A percentile compares a stretch with the other conserved stretches of the same genome.
Conservation (phyloP, 768 basidiomycete species). For the Tylopilus plumbeoviolaceoides region DNA sequence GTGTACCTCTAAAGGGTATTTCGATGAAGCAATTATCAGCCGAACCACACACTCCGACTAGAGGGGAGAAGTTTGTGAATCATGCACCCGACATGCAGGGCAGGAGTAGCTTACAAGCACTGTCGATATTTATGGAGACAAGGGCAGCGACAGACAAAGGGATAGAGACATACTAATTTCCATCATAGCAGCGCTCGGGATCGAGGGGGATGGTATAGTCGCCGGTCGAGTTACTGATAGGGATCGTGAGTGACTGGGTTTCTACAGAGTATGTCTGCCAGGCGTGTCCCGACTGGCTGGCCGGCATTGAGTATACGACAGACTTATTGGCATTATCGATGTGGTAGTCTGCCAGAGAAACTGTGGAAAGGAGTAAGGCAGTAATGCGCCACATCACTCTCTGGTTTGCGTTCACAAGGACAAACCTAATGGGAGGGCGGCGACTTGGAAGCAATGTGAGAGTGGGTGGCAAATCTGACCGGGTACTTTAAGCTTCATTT, state of each 20-base stretch:
- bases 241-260: slow-evolving; percentile 1
- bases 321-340: slow-evolving; percentile 24
- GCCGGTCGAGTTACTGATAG: slow-evolving; percentile 18
- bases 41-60: slow-evolving; percentile 16
- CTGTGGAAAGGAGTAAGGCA: slow-evolving; percentile 14
- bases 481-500: no score
- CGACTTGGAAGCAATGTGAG: no score
- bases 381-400: slow-evolving; percentile 1
- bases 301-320: slow-evolving; percentile 14
- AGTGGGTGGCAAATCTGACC: no score
- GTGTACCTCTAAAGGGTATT: slow-evolving; percentile 21
- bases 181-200: slow-evolving; percentile 17
- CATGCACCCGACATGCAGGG: not conserved
- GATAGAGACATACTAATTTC: slow-evolving; percentile 21
- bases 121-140: slow-evolving; percentile 2
- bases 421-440: no score
- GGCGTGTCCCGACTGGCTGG: slow-evolving; percentile 6
- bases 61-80: not conserved
- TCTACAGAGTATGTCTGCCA: slow-evolving; percentile 11
- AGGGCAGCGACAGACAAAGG: not conserved
- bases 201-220: slow-evolving; percentile 14
- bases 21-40: slow-evolving; percentile 13
- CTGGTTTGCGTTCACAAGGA: not conserved
- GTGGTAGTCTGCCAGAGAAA: slow-evolving; percentile 19
- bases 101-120: slow-evolving; percentile 15